Conservation (phyloP, 225 moss, liverwort and hornwort species). For the Pseudoscleropodium purum region DNA sequence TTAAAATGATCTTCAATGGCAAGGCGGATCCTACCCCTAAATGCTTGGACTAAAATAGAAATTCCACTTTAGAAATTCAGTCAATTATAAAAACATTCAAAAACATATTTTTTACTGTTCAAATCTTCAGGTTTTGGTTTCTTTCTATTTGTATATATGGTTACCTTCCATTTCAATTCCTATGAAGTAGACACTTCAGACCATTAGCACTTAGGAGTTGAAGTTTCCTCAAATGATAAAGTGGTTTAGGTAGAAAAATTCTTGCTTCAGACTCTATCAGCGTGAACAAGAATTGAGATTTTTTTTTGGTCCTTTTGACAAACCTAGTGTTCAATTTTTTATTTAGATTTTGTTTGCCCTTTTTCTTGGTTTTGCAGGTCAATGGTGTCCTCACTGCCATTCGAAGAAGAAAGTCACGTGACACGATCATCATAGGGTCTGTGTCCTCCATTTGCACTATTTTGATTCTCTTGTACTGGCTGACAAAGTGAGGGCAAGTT, state of each 20-base stretch:
- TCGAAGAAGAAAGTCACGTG: constrained; percentile 65
- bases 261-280: background rate
- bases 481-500: constrained; percentile 36
- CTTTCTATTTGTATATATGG: background rate
- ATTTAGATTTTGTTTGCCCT: background rate
- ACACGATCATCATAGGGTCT: constrained; percentile 50
- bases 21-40: background rate
- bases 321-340: background rate
- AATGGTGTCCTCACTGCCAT: constrained; percentile 58
- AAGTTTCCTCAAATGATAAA: background rate
- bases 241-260: background rate
- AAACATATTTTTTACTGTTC: background rate
- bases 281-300: background rate
- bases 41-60: background rate
- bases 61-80: too few species aligned
- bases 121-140: background rate
- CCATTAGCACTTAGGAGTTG: too few species aligned
- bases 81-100: background rate
- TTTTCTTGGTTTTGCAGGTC: constrained; percentile 25
- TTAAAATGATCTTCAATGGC: background rate
- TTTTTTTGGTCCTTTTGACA: too few species aligned
- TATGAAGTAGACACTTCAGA: too few species aligned
- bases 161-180: background rate
- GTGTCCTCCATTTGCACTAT: constrained; percentile 65
- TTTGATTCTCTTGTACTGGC: constrained; percentile 73